These are phyloP conservation scores for Neolentinus lepideus DNA, from an alignment of 1,284 basidiomycete species.

Conservation along the genomic window DNA sequence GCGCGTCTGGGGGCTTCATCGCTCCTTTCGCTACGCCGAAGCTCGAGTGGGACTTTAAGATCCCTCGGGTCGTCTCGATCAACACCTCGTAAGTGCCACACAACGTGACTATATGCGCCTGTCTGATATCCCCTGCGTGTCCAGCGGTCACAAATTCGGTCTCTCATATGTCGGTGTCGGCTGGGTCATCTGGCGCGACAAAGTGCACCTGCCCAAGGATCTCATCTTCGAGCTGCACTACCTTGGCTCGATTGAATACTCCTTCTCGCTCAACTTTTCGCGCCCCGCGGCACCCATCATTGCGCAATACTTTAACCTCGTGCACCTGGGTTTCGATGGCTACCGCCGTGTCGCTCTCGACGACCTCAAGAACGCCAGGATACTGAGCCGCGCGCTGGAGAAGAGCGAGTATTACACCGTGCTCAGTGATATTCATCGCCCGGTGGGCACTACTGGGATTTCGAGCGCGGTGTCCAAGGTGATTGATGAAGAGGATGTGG, in stretches of 20 bases:
- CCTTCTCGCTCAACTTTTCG: constrained; percentile 94
- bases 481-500: constrained; percentile 35
- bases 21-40: constrained; percentile 82
- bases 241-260: constrained; percentile 47
- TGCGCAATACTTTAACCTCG: constrained; percentile 88
- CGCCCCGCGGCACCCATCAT: constrained; percentile 88
- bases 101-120: neutral
- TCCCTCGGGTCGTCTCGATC: constrained; percentile 85
- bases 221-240: constrained; percentile 94
- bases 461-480: constrained; percentile 12
- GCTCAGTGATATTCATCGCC: constrained; percentile 64
- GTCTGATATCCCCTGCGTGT: neutral
- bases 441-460: constrained; percentile 7
- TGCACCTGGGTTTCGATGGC: constrained; percentile 81
- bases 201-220: constrained; percentile 75
- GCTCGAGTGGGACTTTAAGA: constrained; percentile 80
- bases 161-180: constrained; percentile 84
- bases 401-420: constrained; percentile 71
- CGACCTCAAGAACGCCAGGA: constrained; percentile 79
- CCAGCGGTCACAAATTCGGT: constrained; percentile 87
- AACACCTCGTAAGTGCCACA: constrained; percentile 54
- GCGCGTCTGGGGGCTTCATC: constrained; percentile 77
- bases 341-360: constrained; percentile 70
- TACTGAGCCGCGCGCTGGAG: constrained; percentile 85
- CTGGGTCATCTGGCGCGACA: constrained; percentile 82